phyloP scores from a whole-genome alignment of 176 grass and related monocot species.

The Triticum monococcum region DNA sequence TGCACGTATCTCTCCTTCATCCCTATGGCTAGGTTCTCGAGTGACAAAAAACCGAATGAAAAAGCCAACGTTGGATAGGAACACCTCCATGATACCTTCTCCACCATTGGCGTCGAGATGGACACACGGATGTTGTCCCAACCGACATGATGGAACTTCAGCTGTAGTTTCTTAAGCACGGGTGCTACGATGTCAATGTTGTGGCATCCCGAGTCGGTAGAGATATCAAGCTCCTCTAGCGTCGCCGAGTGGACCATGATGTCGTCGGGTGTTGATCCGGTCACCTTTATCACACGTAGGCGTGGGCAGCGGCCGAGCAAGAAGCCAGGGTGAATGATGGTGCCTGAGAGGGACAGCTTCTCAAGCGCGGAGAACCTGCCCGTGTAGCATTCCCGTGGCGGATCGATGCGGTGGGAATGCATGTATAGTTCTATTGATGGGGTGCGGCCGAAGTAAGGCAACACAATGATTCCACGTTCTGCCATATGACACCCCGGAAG shows the following conservation, averaged over 20 bases:
- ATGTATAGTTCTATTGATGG: not conserved
- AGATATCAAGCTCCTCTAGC: not conserved
- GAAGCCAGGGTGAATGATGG: not conserved
- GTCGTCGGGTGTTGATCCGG: not conserved
- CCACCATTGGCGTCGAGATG: not conserved
- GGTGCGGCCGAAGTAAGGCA: not conserved
- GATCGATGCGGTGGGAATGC: not conserved
- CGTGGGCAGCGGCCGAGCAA: not conserved
- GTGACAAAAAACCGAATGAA: too few species aligned
- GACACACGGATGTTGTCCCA: not conserved
- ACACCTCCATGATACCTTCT: not conserved
- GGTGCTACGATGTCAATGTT: not conserved
- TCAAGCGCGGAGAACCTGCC: not conserved
- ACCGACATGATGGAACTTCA: not conserved
- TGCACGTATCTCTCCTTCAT: too few species aligned
- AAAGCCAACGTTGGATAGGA: not conserved
- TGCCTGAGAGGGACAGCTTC: not conserved
- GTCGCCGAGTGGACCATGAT: not conserved
- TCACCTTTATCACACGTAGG: not conserved
- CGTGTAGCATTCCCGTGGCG: not conserved
- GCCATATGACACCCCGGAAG: not conserved
- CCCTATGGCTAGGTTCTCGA: too few species aligned
- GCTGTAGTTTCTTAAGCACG: not conserved
- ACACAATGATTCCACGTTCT: not conserved
- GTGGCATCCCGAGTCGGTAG: not conserved